Evolutionary conservation across 352 stramenopile species (phyloP), one percentile per base, ranked within the genome.

Genomic region (Phytophthora melonis): DNA sequence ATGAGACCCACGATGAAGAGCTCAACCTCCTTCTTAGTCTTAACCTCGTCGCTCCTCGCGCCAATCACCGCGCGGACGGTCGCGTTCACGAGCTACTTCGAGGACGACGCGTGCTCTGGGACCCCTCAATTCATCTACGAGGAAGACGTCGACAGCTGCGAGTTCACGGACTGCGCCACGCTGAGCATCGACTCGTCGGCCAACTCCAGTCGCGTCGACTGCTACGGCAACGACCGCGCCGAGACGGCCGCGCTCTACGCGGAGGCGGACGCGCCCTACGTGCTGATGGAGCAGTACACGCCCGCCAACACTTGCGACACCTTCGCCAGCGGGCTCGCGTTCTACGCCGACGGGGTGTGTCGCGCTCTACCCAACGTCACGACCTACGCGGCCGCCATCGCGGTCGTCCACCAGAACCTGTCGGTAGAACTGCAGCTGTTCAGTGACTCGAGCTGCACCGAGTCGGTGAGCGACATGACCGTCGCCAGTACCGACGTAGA

Each of bases 61-160:
- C 58, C 19, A 3, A 10, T 47, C 10, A 3, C 60, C 6, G 62
- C 59, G 21, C 66, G 66, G 13, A 74, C 66, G 1, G 66, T 74
- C 11, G 19, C 60, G 27, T 74, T 73, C 54, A 74, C 66, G 14
- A 74, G 60, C n/a, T 74, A 74, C 54, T 74, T 69, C 23, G 66
- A 54, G 9, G 53, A 69, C 43, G 30, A 53, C 13, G 14, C 54
- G 27, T 74, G 59, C 23, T 60, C 66, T 4, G 66, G 60, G 13
- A 69, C 62, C 10, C 30, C 66, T 1, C 58, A 68, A 27, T 74
- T 74, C 32, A 74, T 74, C 53, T 74, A 64, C 59, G 59, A 74
- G 55, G 60, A 74, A 13, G 66, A 69, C 30, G 66, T 73, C 13
- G 30, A 19, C 59, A 68, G 52, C 13, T 74, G 66, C 41, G 52